Percentiles rank a stretch among this genome's conserved stretches.
These are phyloP conservation scores for Atkinsonella hypoxylon DNA, from an alignment of 2,329 filamentous ascomycete genomes.

Conservation along the genomic window DNA sequence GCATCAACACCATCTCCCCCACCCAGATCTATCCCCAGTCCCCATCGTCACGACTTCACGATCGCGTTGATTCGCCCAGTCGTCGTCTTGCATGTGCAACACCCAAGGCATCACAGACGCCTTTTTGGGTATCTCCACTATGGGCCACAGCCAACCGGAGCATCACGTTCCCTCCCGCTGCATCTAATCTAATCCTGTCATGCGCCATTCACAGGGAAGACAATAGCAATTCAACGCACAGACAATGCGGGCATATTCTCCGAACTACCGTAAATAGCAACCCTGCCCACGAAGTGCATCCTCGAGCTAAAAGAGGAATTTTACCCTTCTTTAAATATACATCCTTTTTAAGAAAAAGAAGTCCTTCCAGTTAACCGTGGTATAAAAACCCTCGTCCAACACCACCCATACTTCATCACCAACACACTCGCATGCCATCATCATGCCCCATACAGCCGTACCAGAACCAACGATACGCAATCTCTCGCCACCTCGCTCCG, in stretches of 20 bases:
- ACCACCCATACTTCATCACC: not conserved
- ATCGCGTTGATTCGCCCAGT: not conserved
- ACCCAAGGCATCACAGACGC: not conserved
- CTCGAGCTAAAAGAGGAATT: too few species aligned
- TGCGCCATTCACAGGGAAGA: not conserved
- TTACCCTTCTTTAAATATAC: too few species aligned
- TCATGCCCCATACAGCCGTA: not conserved
- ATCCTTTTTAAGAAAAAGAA: too few species aligned
- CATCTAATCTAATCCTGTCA: not conserved
- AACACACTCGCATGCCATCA: not conserved
- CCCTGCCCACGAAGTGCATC: not conserved
- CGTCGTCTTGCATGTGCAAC: not conserved
- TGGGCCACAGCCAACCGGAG: not conserved
- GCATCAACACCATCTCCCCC: not conserved
- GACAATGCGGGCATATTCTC: not conserved
- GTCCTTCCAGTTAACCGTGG: too few species aligned
- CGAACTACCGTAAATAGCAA: not conserved
- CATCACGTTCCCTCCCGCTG: not conserved
- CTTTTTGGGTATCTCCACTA: not conserved
- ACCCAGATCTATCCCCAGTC: not conserved
- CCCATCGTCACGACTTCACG: not conserved
- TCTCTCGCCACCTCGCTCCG: not conserved
- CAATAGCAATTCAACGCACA: slow-evolving; percentile 3
- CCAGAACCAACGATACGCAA: not conserved
- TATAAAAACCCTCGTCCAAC: not conserved